phyloP scores from a whole-genome alignment of 148 eudicot species.

The Rhododendron molle region DNA sequence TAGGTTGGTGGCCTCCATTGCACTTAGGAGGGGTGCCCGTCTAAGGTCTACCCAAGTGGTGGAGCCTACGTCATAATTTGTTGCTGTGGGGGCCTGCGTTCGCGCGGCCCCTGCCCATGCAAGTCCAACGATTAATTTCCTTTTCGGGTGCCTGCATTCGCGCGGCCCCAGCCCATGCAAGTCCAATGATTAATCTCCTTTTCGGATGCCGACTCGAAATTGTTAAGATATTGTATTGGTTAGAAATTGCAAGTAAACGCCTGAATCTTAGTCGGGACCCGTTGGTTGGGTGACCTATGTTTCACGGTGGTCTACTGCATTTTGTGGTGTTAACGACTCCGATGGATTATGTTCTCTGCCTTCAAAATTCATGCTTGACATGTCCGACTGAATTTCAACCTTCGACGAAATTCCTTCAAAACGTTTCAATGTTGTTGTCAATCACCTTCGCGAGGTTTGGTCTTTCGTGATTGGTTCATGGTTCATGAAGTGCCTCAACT shows the following conservation, averaged over 20 bases:
- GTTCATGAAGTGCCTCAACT: not conserved
- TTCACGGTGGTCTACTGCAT: too few species aligned
- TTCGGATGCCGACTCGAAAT: too few species aligned
- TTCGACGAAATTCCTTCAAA: not conserved
- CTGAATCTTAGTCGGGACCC: too few species aligned
- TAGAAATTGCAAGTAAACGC: too few species aligned
- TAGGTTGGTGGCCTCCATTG: conserved; percentile 64
- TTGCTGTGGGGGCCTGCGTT: conserved; percentile 58
- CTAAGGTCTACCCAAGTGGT: conserved; percentile 35
- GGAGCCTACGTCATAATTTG: conserved; percentile 72
- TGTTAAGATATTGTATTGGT: too few species aligned
- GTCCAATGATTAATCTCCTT: not conserved
- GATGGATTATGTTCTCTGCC: too few species aligned
- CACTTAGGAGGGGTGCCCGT: conserved; percentile 47
- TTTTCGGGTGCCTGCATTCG: conserved; percentile 39
- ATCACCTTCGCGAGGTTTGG: not conserved
- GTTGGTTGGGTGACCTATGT: too few species aligned
- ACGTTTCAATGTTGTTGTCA: not conserved
- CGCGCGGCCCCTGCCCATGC: conserved; percentile 51
- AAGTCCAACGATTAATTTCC: not conserved
- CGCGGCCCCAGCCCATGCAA: conserved; percentile 40
- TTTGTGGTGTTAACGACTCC: too few species aligned
- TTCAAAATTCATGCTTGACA: too few species aligned
- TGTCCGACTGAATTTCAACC: not conserved
- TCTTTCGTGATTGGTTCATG: not conserved